phyloP scores from a whole-genome alignment of 257 asterid genomes.

The Fraxinus anomala region DNA sequence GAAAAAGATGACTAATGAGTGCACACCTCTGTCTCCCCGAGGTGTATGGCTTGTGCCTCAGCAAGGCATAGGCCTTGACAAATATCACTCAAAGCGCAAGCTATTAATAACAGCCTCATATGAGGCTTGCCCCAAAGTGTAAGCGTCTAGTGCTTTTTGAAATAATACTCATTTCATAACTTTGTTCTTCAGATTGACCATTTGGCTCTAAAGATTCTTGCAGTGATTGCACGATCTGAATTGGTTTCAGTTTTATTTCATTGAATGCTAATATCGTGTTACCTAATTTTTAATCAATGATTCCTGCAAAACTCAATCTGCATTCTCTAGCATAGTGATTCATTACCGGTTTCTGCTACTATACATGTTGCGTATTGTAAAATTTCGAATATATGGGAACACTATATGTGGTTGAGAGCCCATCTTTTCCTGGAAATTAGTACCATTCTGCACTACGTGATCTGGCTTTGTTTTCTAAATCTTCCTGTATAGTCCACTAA shows the following conservation, averaged over 20 bases:
- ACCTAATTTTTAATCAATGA: not conserved
- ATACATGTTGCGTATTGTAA: not conserved
- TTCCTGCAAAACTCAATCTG: not conserved
- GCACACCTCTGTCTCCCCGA: not conserved
- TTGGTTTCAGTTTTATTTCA: not conserved
- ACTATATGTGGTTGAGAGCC: not conserved
- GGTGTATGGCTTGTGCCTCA: not conserved
- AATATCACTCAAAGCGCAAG: not conserved
- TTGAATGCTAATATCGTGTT: not conserved
- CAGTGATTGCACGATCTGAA: not conserved
- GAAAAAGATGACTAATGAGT: not conserved
- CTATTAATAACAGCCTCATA: not conserved
- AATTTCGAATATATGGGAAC: not conserved
- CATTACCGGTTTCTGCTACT: not conserved
- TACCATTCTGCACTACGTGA: not conserved
- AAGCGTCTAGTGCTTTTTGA: not conserved
- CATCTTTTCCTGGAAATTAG: not conserved
- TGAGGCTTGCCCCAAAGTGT: not conserved
- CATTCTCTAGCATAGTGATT: not conserved
- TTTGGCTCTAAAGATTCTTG: not conserved
- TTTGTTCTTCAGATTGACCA: not conserved
- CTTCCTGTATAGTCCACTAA: not conserved
- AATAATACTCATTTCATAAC: not conserved
- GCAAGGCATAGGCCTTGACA: not conserved
- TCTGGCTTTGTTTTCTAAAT: not conserved